Percentiles rank a stretch among this genome's conserved stretches.
These are phyloP conservation scores for Platanus orientalis DNA, from an alignment of 164 flowering plant genomes.

Conservation along the genomic window DNA sequence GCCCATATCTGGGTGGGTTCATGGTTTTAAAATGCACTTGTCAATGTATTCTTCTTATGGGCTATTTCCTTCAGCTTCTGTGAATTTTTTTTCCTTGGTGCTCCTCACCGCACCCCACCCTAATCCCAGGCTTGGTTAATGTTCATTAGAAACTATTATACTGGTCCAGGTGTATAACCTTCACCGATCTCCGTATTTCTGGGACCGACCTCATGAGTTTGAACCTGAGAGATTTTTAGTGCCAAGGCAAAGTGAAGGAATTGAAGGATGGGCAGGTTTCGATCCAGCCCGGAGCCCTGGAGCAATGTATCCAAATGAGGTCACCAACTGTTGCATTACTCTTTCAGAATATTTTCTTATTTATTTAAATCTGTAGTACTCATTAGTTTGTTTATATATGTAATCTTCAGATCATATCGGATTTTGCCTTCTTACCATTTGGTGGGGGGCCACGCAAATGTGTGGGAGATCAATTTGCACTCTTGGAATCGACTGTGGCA, in stretches of 20 bases:
- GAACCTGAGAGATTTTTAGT: slow-evolving; percentile 84
- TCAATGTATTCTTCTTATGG: no score
- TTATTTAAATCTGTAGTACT: neutral
- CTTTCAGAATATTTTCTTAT: neutral
- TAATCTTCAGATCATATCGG: slow-evolving; percentile 62
- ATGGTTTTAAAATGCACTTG: no score
- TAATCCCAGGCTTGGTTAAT: no score
- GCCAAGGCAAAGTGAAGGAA: slow-evolving; percentile 38
- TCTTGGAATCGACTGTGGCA: slow-evolving; percentile 91
- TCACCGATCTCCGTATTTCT: slow-evolving; percentile 88
- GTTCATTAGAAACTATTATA: neutral
- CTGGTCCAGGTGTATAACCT: slow-evolving; percentile 77
- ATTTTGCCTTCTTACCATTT: slow-evolving; percentile 91
- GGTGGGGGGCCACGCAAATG: slow-evolving; percentile 98
- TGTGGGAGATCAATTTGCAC: slow-evolving; percentile 96
- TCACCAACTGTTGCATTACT: slow-evolving; percentile 10
- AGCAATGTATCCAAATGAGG: slow-evolving; percentile 95
- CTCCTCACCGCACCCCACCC: no score
- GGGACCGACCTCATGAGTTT: slow-evolving; percentile 83
- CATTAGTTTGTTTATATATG: neutral
- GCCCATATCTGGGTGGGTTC: no score
- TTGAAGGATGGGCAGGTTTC: slow-evolving; percentile 91
- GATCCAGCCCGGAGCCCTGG: slow-evolving; percentile 95
- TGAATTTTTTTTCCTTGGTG: no score
- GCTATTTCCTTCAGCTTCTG: neutral